Evolutionary conservation across 2,329 filamentous ascomycete species (phyloP), one percentile per base, ranked within the genome.

Genomic region (Hawksworthiomyces lignivorus): DNA sequence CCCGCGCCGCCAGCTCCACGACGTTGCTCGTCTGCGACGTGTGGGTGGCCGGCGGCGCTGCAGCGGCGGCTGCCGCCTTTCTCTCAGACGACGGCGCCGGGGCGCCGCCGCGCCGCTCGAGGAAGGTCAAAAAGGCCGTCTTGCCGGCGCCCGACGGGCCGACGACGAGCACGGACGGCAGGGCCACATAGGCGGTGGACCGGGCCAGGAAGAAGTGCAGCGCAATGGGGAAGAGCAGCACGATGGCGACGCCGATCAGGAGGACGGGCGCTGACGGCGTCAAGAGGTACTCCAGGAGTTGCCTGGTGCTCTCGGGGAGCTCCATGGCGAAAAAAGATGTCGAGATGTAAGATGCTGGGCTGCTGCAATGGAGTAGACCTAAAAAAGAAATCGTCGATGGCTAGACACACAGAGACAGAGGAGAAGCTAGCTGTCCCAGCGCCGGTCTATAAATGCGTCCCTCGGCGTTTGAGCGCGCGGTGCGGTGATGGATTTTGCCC

Each of bases 101-200:
- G 42, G 61, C 55, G 38, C 52, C 39, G 49, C 62, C 56, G 54
- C 75, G 75, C 52, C 74, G 72, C 63, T 82, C 75, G 53, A 79
- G 69, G 52, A 92, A 73, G 18, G 87, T 88, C n/a, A 88, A 67
- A 26, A 97, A 77, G 8, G 85, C 76, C 0, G 92, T 97, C 69
- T 97, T 98, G 55, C 92, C 92, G 37, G 79, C 75, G 49, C 82
- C 84, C 43, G 82, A 81, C 14, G 90, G 87, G 1, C 92, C 92
- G 36, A 89, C 61, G 32, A 95, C 75, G 9, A 96, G 69, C 47
- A 97, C 79, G 7, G 82, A 83, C 37, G 90, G 87, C 20, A 84
- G 74, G 12, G 70, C 72, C 28, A 77, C 77, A 54, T 84, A 81
- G 12, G 80, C 73, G 29, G 75, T 74, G 37, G 77, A 72, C 42